A percentile compares a stretch with the other conserved stretches of the same genome.
Conservation (phyloP, 2,329 filamentous ascomycete species). For the Aspergillus oerlinghausenensis region DNA sequence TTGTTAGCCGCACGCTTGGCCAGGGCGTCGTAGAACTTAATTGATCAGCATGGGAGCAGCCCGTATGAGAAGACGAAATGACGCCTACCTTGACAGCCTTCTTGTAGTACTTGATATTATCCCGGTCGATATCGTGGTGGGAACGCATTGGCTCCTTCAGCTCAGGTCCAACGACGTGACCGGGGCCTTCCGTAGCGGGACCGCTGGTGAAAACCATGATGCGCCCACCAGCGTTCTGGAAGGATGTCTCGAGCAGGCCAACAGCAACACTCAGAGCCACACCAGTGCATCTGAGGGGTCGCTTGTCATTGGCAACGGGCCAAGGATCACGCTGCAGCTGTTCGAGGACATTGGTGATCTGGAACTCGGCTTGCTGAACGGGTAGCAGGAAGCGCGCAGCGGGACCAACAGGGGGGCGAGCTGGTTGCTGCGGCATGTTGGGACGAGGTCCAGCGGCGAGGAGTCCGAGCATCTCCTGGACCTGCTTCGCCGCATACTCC, state of each 20-base stretch:
- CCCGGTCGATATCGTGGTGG: slow-evolving; percentile 96
- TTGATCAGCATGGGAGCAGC: slow-evolving; percentile 16
- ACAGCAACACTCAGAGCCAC: slow-evolving; percentile 95
- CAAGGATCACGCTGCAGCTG: slow-evolving; percentile 95
- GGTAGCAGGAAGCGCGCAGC: slow-evolving; percentile 88
- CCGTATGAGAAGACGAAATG: neutral
- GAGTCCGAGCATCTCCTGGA: slow-evolving; percentile 98
- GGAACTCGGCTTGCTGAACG: slow-evolving; percentile 92
- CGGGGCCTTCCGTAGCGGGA: slow-evolving; percentile 90
- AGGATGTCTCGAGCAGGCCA: slow-evolving; percentile 86
- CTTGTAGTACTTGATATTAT: slow-evolving; percentile 99
- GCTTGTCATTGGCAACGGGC: slow-evolving; percentile 91
- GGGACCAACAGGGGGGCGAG: slow-evolving; percentile 70
- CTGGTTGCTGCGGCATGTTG: slow-evolving; percentile 65
- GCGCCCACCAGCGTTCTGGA: slow-evolving; percentile 89
- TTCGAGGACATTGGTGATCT: slow-evolving; percentile 93
- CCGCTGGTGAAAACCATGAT: slow-evolving; percentile 98
- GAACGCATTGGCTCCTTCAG: slow-evolving; percentile 94
- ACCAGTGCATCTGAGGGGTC: slow-evolving; percentile 85
- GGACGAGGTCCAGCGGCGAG: slow-evolving; percentile 69
- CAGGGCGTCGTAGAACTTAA: slow-evolving; percentile 85
- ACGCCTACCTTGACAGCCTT: slow-evolving; percentile 81
- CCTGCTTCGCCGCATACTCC: slow-evolving; percentile 95
- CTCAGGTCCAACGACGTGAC: slow-evolving; percentile 94
- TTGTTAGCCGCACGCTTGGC: slow-evolving; percentile 95